Percentiles rank a stretch among this genome's conserved stretches.
Evolutionary conservation across 768 basidiomycete genomes (phyloP).

Genomic region (Suillus ampliporus): DNA sequence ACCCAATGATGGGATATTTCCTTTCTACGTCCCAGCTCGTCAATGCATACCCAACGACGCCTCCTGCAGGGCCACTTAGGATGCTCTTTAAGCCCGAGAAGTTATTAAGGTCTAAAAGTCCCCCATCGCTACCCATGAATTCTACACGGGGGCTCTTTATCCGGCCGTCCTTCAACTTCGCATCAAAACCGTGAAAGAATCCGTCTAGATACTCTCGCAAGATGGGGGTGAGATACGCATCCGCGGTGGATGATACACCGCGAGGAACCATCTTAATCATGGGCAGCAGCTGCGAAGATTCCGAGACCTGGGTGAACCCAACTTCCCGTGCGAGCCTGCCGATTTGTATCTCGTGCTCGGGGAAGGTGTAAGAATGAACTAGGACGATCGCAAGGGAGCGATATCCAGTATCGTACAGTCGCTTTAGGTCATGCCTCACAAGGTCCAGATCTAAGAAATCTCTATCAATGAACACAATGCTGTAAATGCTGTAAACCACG

Average conservation of each 20-base stretch:
- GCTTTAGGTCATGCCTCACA: constrained; percentile 66
- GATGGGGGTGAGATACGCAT: constrained; percentile 95
- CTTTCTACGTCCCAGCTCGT: constrained; percentile 81
- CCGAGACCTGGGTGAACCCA: constrained; percentile 91
- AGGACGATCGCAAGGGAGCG: constrained; percentile 89
- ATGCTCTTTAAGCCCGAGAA: constrained; percentile 96
- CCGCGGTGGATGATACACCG: constrained; percentile 90
- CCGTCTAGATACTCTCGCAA: constrained; percentile 84
- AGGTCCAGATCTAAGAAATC: constrained; percentile 50
- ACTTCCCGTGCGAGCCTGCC: constrained; percentile 75
- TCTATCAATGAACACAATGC: constrained; percentile 13
- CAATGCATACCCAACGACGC: constrained; percentile 93
- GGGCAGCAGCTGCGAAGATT: constrained; percentile 85
- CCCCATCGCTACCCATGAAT: constrained; percentile 96
- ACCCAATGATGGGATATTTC: constrained; percentile 85
- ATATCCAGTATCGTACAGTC: constrained; percentile 81
- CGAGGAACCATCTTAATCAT: constrained; percentile 97
- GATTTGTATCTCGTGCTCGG: constrained; percentile 79
- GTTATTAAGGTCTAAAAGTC: constrained; percentile 75
- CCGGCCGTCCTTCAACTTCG: constrained; percentile 64
- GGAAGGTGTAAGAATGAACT: constrained; percentile 91
- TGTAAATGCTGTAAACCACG: constrained; percentile 18
- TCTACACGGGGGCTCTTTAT: constrained; percentile 76
- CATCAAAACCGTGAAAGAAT: constrained; percentile 89
- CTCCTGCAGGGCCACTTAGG: constrained; percentile 91